Evolutionary conservation across 306 rosid genomes (phyloP), one percentile per base, ranked within the genome.

Genomic region (Casuarina cunninghamiana): DNA sequence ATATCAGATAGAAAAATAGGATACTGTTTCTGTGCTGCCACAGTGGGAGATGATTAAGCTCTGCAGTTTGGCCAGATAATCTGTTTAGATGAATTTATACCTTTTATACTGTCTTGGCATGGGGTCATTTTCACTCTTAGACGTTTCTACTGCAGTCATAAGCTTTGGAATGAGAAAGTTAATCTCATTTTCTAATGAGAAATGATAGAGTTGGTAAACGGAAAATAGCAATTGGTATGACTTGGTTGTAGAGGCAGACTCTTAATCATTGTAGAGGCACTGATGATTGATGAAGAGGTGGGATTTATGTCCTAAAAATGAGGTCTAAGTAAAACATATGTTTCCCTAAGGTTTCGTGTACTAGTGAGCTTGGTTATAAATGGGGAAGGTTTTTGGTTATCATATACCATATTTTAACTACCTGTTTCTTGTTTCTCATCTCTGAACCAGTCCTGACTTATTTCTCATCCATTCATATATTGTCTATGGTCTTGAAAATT

Each of bases 221-320:
- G 21, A 2, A 37, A 62, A 13, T 62, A 12, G 41, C 1, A 7
- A 35, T 38, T 53, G 32, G 1, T 26, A 26, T 26, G 32, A 26
- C 32, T 13, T 42, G 50, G 10, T 48, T 48, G 51, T 48, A 26
- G 32, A 26, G 32, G 32, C 32, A 26, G 32, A 26, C 32, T 26
- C 32, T 26, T 26, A 26, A 26, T 26, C 32, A 26, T 26, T 26
- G 32, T 26, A 26, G 32, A 26, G 32, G 32, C 32, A 26, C 32
- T 38, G 43, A 37, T 37, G 16, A 35, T 7, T 62, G 32, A 66
- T 66, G 71, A 41, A 39, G 46, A 57, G 10, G 49, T 41, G 71
- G 71, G 49, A 66, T 66, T 66, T 41, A 16, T 41, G 17, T 62
- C n/a, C 69, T 35, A 9, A 62, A 62, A 62, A 62, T 38, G n/a